Base-by-base conservation (phyloP, 225 moss, liverwort and hornwort genomes). In the Pseudoscleropodium purum region DNA sequence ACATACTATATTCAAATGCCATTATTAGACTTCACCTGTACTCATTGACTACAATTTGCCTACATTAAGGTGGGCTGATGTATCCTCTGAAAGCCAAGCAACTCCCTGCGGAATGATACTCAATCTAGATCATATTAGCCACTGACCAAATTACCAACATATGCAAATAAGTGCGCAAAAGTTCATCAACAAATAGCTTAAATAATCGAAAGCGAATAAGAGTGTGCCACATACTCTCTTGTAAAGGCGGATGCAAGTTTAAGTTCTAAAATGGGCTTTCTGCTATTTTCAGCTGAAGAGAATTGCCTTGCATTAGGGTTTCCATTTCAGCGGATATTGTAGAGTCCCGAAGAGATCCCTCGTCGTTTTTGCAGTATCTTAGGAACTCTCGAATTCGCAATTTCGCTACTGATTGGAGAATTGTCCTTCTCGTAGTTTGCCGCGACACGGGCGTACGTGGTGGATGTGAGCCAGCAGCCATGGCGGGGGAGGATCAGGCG, bases 401-500 rank as follows among this genome's bases (percentile, higher is more conserved):
- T 82, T 82, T 82, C 31, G 39, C 51, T 15, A 62, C 37, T 16
- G n/a, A 18, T 59, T 45, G 43, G 20, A 74, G 60, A 81, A 41
- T 74, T 18, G 9, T 63, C 31, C 60, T 62, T 75, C 33, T 33
- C 41, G 39, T 39, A 39, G 18, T 33, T 74, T 34, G 51, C 39
- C 18, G 57, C 17, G 27, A 11, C n/a, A 6, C 39, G 27, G 59
- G 59, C 37, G 56, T 18, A 13, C 49, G 49, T 33, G 63, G 87
- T 84, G 68, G 43, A 75, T 61, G 77, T 68, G 47, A 79, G 84
- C 89, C 52, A n/a, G 52, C 64, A 77, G 59, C 19, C 36, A 96
- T 95, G 94, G 87, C 88, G 70, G 92, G 64, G 45, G 93, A 87
- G 59, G 73, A 75, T 60, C 96, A 97, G 90, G 88, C 87, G 76